Evolutionary conservation across 2,329 filamentous ascomycete genomes (phyloP).

Genomic region (Alternaria triticimaculans): DNA sequence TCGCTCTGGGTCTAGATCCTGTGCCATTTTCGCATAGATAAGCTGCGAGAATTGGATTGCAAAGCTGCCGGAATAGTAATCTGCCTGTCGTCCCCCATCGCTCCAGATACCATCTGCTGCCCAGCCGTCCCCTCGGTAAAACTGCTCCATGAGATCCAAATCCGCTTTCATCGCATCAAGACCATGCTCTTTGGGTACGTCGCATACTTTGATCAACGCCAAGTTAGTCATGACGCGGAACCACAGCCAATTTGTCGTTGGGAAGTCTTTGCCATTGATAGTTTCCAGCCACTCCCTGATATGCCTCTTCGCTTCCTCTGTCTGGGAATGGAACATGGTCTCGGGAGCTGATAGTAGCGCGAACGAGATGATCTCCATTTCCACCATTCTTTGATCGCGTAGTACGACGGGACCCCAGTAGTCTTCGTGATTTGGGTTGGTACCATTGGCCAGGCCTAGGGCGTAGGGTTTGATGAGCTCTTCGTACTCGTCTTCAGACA

Average conservation of each 20-base stretch:
- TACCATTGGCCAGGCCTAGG: constrained; percentile 43
- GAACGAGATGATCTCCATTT: constrained; percentile 60
- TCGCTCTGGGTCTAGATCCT: constrained; percentile 51
- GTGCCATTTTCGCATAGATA: constrained; percentile 54
- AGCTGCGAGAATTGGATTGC: constrained; percentile 61
- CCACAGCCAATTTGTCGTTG: constrained; percentile 61
- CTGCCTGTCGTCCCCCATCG: constrained; percentile 50
- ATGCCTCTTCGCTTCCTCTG: constrained; percentile 41
- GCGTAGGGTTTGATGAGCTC: constrained; percentile 37
- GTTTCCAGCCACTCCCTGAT: constrained; percentile 52
- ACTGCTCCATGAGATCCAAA: constrained; percentile 54
- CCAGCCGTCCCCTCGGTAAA: constrained; percentile 57
- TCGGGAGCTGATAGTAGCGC: constrained; percentile 56
- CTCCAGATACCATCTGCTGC: constrained; percentile 57
- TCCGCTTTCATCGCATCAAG: constrained; percentile 52
- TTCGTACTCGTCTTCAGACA: constrained; percentile 20
- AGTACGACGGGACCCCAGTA: constrained; percentile 59
- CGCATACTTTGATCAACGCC: constrained; percentile 53
- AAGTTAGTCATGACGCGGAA: constrained; percentile 61
- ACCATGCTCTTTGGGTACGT: constrained; percentile 45
- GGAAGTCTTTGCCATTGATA: constrained; percentile 56
- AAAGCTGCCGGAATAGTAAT: constrained; percentile 63
- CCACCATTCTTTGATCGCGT: constrained; percentile 62
- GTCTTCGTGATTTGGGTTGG: constrained; percentile 42
- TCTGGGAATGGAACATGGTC: constrained; percentile 44